Percentiles rank a stretch among this genome's conserved stretches.
phyloP scores from a whole-genome alignment of 371 early-diverging fungal genomes.

The Mucor piriformis region DNA sequence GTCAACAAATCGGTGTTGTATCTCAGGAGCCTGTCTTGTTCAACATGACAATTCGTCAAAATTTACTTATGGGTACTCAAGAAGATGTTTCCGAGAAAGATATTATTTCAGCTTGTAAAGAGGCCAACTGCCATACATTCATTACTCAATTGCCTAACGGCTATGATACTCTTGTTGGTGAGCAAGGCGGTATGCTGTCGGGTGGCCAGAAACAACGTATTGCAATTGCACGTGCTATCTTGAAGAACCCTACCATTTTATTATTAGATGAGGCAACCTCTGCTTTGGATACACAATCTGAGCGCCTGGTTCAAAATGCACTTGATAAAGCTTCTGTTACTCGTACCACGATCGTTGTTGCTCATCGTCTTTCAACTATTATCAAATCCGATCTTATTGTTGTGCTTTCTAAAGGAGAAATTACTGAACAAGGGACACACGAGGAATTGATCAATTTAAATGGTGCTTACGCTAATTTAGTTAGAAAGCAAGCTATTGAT shows the following conservation, averaged over 20 bases:
- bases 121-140: constrained; percentile 75
- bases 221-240: constrained; percentile 73
- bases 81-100: constrained; percentile 52
- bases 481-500: constrained; percentile 43
- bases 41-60: constrained; percentile 72
- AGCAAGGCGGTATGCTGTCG: constrained; percentile 61
- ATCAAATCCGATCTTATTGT: constrained; percentile 79
- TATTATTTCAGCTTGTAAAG: constrained; percentile 62
- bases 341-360: constrained; percentile 88
- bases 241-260: constrained; percentile 67
- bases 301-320: constrained; percentile 76
- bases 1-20: constrained; percentile 69
- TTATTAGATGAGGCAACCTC: constrained; percentile 85
- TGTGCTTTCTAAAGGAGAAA: constrained; percentile 67
- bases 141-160: constrained; percentile 66
- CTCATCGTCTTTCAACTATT: constrained; percentile 81
- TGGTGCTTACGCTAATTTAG: constrained; percentile 53
- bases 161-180: constrained; percentile 71
- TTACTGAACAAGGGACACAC: constrained; percentile 75
- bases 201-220: constrained; percentile 91
- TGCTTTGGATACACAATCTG: constrained; percentile 77
- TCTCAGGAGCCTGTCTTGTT: constrained; percentile 79
- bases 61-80: constrained; percentile 65
- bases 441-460: constrained; percentile 43
- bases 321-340: constrained; percentile 69